A percentile compares a stretch with the other conserved stretches of the same genome.
Conservation (phyloP, 768 basidiomycete genomes). For the Hysterangium stoloniferum region DNA sequence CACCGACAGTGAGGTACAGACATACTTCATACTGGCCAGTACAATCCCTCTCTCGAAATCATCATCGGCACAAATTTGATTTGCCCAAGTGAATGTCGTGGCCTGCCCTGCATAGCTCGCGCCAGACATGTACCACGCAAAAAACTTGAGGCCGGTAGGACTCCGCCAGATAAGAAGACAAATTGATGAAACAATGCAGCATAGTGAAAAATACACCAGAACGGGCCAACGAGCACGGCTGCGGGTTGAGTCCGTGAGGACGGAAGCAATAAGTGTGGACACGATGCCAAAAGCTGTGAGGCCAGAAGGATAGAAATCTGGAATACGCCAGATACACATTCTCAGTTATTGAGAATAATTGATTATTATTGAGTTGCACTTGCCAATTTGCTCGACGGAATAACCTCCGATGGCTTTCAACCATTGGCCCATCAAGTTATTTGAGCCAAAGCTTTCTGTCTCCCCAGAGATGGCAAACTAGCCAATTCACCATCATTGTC, state of each 20-base stretch:
- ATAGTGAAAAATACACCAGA: constrained; percentile 53
- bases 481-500: neutral
- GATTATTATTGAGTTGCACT: constrained; percentile 12
- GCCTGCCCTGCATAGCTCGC: constrained; percentile 72
- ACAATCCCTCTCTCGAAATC: constrained; percentile 62
- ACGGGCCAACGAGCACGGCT: constrained; percentile 48
- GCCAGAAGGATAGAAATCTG: constrained; percentile 55
- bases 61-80: constrained; percentile 66
- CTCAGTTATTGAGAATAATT: neutral
- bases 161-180: constrained; percentile 53
- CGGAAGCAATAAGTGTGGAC: constrained; percentile 54
- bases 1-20: neutral
- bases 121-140: constrained; percentile 64
- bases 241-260: constrained; percentile 52
- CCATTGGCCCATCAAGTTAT: constrained; percentile 71
- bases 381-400: constrained; percentile 55
- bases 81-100: constrained; percentile 80
- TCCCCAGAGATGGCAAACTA: constrained; percentile 63
- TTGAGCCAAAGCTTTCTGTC: constrained; percentile 60
- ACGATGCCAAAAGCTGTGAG: constrained; percentile 57
- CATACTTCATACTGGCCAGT: constrained; percentile 69
- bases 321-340: no score
- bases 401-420: constrained; percentile 54
- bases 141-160: constrained; percentile 59
- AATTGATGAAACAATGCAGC: constrained; percentile 44